phyloP scores from a whole-genome alignment of 2,329 filamentous ascomycete genomes.

The Penicillium sp. region DNA sequence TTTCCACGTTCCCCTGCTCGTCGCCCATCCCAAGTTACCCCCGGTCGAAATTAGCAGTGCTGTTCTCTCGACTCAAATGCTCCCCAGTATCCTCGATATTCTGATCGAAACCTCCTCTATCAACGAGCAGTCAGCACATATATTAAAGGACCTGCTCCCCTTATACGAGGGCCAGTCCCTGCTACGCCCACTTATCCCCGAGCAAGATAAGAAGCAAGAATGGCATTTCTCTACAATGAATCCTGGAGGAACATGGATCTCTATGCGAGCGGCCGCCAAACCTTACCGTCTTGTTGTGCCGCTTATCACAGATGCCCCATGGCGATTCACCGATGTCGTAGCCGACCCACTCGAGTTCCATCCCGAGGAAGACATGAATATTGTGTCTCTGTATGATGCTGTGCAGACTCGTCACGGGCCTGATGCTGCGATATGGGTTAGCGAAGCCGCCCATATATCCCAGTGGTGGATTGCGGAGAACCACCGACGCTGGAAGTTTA shows the following conservation, averaged over 20 bases:
- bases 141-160: slow-evolving; percentile 42
- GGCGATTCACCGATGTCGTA: slow-evolving; percentile 36
- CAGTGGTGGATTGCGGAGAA: slow-evolving; percentile 44
- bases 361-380: slow-evolving; percentile 33
- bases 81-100: slow-evolving; percentile 50
- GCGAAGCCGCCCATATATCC: slow-evolving; percentile 35
- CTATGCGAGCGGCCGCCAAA: slow-evolving; percentile 75
- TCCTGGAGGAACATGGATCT: slow-evolving; percentile 49
- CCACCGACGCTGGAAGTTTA: slow-evolving; percentile 19
- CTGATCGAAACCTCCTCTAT: slow-evolving; percentile 44
- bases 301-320: slow-evolving; percentile 67
- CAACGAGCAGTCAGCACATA: slow-evolving; percentile 29
- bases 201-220: slow-evolving; percentile 32
- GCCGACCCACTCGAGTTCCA: slow-evolving; percentile 37
- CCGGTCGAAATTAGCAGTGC: slow-evolving; percentile 21
- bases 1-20: slow-evolving; percentile 29
- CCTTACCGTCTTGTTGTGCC: slow-evolving; percentile 67
- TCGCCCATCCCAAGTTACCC: slow-evolving; percentile 27
- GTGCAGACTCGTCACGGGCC: slow-evolving; percentile 31
- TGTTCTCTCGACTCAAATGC: slow-evolving; percentile 34
- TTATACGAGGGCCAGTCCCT: slow-evolving; percentile 51
- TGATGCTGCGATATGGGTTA: slow-evolving; percentile 36
- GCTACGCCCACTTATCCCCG: slow-evolving; percentile 40
- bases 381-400: slow-evolving; percentile 25
- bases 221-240: slow-evolving; percentile 40